Evolutionary conservation across 176 grass and related monocot genomes (phyloP), one percentile per base, ranked within the genome.

Genomic region (Phoenix dactylifera): DNA sequence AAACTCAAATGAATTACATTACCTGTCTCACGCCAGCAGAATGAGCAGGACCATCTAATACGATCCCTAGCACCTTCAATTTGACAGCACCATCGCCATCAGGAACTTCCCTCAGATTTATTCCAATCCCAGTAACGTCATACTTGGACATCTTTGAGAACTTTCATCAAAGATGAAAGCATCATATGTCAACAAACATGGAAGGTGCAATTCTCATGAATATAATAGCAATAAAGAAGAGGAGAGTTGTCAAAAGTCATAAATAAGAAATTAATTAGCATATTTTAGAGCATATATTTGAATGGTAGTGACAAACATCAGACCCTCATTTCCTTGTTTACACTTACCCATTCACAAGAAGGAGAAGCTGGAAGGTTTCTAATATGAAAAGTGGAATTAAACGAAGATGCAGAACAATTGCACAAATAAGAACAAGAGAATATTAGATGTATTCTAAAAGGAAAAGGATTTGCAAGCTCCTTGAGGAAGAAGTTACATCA

Each of bases 121-220:
- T 55, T 73, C 87, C 93, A 71, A 98, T 81, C 16, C 93, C 82
- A 15, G 79, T 98, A 64, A 98, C 78, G 60, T 98, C 87, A 66
- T 98, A 92, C 69, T 98, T 98, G 16, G 79, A 83, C 93, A 98
- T 98, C 76, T 92, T 92, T 15, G 84, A 84, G 72, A 98, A 98
- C 87, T 98, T 88, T 65, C 70, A n/a, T 67, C 28, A 19, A 49
- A 50, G 26, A 75, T 75, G 64, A 71, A 72, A 79, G 63, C 50
- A 72, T 69, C 53, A 79, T 66, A 84, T 68, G 74, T 60, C 44
- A 73, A 78, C 64, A 78, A 78, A 70, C 55, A 93, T 67, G 74
- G 71, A 63, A 81, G 81, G 54, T 81, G 62, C 70, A 81, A 61
- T 24, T 69, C 68, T 64, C 75, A 22, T 93, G 69, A 84, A 58